These are phyloP conservation scores for Fusarium lyarnte DNA, from an alignment of 2,329 filamentous ascomycete genomes.

Conservation along the genomic window DNA sequence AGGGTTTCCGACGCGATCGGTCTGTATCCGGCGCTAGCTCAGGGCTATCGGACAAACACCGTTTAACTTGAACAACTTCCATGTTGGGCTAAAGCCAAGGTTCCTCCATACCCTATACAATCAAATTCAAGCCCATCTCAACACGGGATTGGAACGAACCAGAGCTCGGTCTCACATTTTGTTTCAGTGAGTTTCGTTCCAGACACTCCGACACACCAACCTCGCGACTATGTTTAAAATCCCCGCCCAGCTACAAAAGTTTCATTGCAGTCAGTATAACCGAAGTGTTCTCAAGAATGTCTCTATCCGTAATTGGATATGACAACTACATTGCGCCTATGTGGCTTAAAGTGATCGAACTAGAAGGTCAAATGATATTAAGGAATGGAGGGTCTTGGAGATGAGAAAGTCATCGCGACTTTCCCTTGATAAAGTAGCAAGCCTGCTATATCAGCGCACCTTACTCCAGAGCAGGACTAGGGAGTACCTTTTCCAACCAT, in stretches of 20 bases:
- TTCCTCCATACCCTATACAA: neutral
- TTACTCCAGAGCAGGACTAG: constrained; percentile 36
- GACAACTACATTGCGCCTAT: no score
- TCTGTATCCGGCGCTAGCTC: neutral
- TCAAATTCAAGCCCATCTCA: neutral
- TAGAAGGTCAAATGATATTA: no score
- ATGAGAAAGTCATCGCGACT: no score
- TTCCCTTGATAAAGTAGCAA: neutral
- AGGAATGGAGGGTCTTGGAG: no score
- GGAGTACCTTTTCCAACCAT: constrained; percentile 35
- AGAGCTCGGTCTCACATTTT: neutral
- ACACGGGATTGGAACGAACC: neutral
- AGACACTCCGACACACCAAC: no score
- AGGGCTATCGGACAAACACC: neutral
- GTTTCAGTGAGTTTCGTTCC: no score
- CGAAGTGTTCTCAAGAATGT: no score
- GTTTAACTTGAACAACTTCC: neutral
- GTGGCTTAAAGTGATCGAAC: no score
- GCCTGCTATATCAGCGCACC: constrained; percentile 27
- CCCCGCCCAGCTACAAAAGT: no score
- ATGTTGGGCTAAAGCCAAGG: neutral
- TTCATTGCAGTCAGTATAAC: no score
- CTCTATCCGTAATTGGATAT: no score
- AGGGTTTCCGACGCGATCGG: neutral
- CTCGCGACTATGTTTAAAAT: no score